Conservation (phyloP, 768 basidiomycete genomes). For the Gelatoporia subvermispora region DNA sequence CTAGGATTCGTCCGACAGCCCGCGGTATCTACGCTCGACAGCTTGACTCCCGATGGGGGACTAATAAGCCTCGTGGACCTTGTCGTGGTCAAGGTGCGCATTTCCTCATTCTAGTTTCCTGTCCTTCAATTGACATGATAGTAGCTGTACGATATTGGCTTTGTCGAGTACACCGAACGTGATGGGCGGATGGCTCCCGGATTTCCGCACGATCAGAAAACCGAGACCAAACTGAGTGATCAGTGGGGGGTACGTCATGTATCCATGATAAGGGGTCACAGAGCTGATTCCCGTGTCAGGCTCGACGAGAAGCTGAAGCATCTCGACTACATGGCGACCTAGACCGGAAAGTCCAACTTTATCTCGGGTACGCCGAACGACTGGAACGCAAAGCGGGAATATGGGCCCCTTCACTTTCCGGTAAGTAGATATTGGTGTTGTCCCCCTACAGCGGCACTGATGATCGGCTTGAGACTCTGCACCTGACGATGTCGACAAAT, state of each 20-base stretch:
- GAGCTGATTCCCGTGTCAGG: constrained; percentile 32
- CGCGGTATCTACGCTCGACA: constrained; percentile 72
- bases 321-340: constrained; percentile 52
- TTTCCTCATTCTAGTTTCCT: neutral
- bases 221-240: constrained; percentile 57
- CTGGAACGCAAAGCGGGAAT: constrained; percentile 53
- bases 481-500: constrained; percentile 39
- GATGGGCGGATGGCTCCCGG: constrained; percentile 46
- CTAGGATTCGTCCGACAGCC: constrained; percentile 71
- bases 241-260: constrained; percentile 60
- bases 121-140: neutral
- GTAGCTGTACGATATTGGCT: constrained; percentile 73
- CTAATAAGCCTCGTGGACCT: constrained; percentile 69
- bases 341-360: constrained; percentile 47
- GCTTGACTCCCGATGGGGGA: constrained; percentile 81
- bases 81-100: constrained; percentile 56
- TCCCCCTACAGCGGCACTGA: constrained; percentile 7
- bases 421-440: no score
- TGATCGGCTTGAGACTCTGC: neutral
- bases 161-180: constrained; percentile 59
- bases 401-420: constrained; percentile 17
- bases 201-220: constrained; percentile 64
- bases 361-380: constrained; percentile 61
- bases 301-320: constrained; percentile 52
- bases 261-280: neutral